Base-by-base conservation (phyloP, 192 early-diverging fungal genomes). In the Coemansia furcata region DNA sequence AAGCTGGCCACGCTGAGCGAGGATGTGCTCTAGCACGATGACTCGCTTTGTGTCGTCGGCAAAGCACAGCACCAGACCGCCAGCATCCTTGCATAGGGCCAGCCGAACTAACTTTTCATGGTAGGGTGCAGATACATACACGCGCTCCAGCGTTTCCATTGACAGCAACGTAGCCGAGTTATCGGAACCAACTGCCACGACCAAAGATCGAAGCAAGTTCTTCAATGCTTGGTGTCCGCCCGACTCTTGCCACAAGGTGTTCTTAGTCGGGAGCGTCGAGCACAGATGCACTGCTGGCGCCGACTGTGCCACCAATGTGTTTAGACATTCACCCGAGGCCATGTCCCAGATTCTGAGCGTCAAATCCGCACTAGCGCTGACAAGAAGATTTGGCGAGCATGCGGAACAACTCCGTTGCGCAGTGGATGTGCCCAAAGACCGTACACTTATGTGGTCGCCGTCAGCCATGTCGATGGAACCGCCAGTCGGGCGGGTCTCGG, bases 321-420 rank as follows among this genome's bases (percentile, higher is more conserved):
- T 62, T 33, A 83, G 63, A 37, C 66, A 71, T 7, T 65, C 68
- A 17, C 68, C 70, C 1, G 72, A 49, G 38, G 23, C 52, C 38
- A 59, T 23, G 29, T 75, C 61, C 81, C 81, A 83, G 54, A 83
- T 63, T 36, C 73, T 66, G 44, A 83, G 43, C 17, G 72, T 75
- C 57, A 83, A 47, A 19, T 83, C 81, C n/a, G 69, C 75, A 63
- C 76, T 74, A 36, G 81, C 81, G 36, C 80, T 82, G 30, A 82
- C 40, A 62, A 82, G 62, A 26, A 76, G 47, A 15, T 30, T 60
- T 32, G 54, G 54, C 0, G 54, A 57, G 15, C 54, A 57, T 1
- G 54, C 30, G 17, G 54, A 3, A 32, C 54, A 57, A 14, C 54
- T 33, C 11, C 15, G 33, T 32, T 4, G 54, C 11, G 60, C 60